Base-by-base conservation (phyloP, 148 eudicot species). In the Bassia scoparia region DNA sequence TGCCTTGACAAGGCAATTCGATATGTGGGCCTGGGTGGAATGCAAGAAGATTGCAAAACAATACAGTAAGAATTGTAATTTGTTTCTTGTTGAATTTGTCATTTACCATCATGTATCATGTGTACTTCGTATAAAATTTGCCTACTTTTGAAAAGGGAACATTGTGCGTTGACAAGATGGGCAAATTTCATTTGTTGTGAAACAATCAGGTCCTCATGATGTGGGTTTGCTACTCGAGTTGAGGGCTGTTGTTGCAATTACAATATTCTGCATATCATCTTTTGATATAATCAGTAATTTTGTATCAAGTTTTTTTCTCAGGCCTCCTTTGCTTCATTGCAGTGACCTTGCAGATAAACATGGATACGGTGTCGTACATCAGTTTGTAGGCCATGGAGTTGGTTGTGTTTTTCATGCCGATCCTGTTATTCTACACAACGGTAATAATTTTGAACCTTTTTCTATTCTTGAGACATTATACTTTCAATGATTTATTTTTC, bases 371-470 rank as follows among this genome's bases (percentile, higher is more conserved):
- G 97, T 96, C 72, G 99, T 96, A 46, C 83, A 86, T 56, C 88
- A 88, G 77, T 96, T 92, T 74, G 96, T 92, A 77, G 97, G 99
- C 76, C 99, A 96, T 77, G 97, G 99, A 56, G 92, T 96, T 66
- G 99, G 99, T 23, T 83, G 90, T 46, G 90, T 86, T 72, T 96
- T 96, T 78, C 99, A 96, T 84, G 84, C 93, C 21, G 96, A 89
- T 82, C 99, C 97, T 55, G 90, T 92, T 66, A 80, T 96, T 75
- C 80, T 86, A 26, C 97, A 92, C 73, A 85, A 67, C 84, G 79
- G 97, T 96, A 92, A 87, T 76, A 69, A 67, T 77, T 67, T 80
- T 71, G 37, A 75, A 44, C 84, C 56, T 63, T 68, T 31, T 29
- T 50, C n/a, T 64, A 66, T 59, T 37, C 68, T 67, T 38, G 12